phyloP scores from a whole-genome alignment of 1,284 basidiomycete species.

The Anthracocystis setariae region DNA sequence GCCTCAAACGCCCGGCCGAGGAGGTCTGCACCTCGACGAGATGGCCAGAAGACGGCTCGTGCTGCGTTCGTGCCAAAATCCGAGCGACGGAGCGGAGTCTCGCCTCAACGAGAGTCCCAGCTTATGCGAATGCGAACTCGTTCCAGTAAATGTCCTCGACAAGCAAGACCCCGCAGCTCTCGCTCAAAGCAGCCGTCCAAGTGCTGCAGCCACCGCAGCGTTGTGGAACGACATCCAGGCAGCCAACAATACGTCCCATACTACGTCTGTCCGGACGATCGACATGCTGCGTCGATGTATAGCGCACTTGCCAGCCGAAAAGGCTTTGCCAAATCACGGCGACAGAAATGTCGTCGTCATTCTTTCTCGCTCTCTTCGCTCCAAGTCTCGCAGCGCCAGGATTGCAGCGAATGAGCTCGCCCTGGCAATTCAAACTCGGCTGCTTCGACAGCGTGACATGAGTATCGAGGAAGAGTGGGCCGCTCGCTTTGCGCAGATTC shows the following conservation, averaged over 20 bases:
- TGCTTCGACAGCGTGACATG: constrained; percentile 22
- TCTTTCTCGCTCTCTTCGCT: constrained; percentile 18
- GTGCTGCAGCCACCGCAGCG: constrained; percentile 8
- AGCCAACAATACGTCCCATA: constrained; percentile 16
- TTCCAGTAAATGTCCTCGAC: background rate
- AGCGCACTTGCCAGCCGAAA: constrained; percentile 12
- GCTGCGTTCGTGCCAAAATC: constrained; percentile 7
- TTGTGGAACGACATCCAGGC: constrained; percentile 26
- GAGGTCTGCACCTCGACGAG: constrained; percentile 3
- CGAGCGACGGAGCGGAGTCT: background rate
- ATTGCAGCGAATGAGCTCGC: constrained; percentile 39
- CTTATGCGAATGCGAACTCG: constrained; percentile 1
- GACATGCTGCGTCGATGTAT: constrained; percentile 32
- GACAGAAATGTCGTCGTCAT: constrained; percentile 24
- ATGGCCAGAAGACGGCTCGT: constrained; percentile 24
- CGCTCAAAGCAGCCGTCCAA: background rate
- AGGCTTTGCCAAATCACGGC: constrained; percentile 15
- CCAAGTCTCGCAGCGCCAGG: constrained; percentile 15
- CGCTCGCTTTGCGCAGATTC: constrained; percentile 18
- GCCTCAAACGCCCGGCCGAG: background rate
- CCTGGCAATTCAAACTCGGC: constrained; percentile 23
- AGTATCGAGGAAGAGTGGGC: constrained; percentile 31
- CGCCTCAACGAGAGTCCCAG: background rate
- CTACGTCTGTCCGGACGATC: constrained; percentile 18
- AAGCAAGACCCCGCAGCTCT: background rate